Base-by-base conservation (phyloP, 1,284 basidiomycete genomes). In the Puccinia horiana region DNA sequence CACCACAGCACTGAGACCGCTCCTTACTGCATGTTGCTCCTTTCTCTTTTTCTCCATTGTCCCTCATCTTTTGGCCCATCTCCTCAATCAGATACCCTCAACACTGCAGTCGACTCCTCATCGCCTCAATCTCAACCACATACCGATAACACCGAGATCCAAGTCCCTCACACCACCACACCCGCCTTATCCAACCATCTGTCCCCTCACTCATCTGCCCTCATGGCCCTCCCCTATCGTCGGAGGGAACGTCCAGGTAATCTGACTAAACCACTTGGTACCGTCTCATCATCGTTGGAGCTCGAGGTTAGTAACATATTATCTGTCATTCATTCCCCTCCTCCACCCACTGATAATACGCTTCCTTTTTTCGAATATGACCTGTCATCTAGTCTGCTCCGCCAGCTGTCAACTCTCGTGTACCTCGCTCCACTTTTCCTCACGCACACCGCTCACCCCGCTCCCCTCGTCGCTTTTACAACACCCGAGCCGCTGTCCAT, bases 381-480 rank as follows among this genome's bases (percentile, higher is more conserved):
- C 47, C 44, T 35, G 20, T 44, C 18, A 37, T 11, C 67, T 56
- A 81, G 78, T 49, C 78, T 58, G 37, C 56, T 44, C 44, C 78
- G 14, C 56, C 67, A 32, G 44, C 40, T 23, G 3, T 54, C 26
- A 40, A 29, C 40, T 56, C 78, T 11, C 78, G 78, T 37, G 78
- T 81, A n/a, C 78, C 78, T 61, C 67, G 78, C 40, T 81, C 78
- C 14, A 81, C 78, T n/a, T 81, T 81, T 32, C 69, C 78, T 29
- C 78, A 81, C 32, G 67, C 69, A 23, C 78, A 69, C 18, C 78
- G 78, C 40, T 81, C 78, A 9, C 78, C 78, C 44, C 78, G 78
- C 37, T 81, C 78, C 23, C 78, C 78, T 40, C 78, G 78, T 63
- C 67, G 78, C 23, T 61, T 72, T 32, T 81, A 81, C 29, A 81